Base-by-base conservation (phyloP, 2,329 filamentous ascomycete genomes). In the Aspergillus spinulosporus region DNA sequence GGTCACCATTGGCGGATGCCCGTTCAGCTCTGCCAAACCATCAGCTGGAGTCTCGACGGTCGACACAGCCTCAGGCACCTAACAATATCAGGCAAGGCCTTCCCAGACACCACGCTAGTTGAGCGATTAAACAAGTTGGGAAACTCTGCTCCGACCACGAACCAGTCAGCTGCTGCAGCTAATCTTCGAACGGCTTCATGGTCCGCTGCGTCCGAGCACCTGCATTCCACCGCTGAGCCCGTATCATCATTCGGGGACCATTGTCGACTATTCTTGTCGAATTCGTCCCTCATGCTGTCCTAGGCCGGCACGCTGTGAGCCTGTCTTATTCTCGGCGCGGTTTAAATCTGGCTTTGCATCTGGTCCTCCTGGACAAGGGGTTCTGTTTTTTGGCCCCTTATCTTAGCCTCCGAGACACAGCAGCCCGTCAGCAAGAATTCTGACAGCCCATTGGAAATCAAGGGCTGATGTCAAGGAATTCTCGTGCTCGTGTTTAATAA, bases 1-100 rank as follows among this genome's bases (percentile, higher is more conserved):
- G 21, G 21, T 21, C 21, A 34, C 52, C 43, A 51, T 48, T 52
- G 51, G 49, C 11, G n/a, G 32, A 53, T 12, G 46, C 15, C 12
- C 26, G 34, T 43, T 57, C 55, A 57, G 55, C 55, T 49, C 55
- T 57, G 55, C 49, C 44, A 52, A 31, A 39, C 36, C 29, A 26
- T 47, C 52, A 34, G 52, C 44, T 52, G n/a, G 46, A 42, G 53
- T 40, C 48, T 50, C 43, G 32, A 52, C 58, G 26, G 28, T 42
- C 21, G 29, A 52, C 58, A 60, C 58, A 58, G 58, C 58, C 58
- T 58, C 58, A 56, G 58, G 56, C 44, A 31, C 34, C 56, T 58
- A 60, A 49, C 58, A 45, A 43, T 48, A 11, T 44, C 46, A 36
- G 32, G 36, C 54, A 47, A 52, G 37, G 28, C 39, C 40, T 34